Conservation (phyloP, 75 land plant genomes). For the Isoetes taiwanensis region DNA sequence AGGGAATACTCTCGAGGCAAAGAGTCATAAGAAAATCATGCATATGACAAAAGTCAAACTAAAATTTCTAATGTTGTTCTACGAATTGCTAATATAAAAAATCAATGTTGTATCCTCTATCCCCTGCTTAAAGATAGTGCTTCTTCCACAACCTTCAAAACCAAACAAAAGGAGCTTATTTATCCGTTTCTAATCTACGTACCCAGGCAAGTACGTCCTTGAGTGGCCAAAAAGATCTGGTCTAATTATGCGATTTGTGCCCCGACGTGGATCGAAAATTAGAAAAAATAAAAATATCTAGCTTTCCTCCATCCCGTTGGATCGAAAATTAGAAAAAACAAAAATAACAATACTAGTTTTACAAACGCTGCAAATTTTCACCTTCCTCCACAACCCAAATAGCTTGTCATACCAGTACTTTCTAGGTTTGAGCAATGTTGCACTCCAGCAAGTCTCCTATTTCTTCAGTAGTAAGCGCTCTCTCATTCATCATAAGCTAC, state of each 20-base stretch:
- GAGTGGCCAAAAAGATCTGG: not conserved
- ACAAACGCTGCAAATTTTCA: too few relatives aligned
- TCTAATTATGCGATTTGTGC: not conserved
- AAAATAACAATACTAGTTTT: too few relatives aligned
- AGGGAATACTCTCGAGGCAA: too few relatives aligned
- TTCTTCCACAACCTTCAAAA: not conserved
- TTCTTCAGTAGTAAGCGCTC: not conserved
- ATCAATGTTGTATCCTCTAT: too few relatives aligned
- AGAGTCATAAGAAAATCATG: too few relatives aligned
- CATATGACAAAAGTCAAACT: too few relatives aligned
- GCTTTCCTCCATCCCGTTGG: conserved; percentile 5
- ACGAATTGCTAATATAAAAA: too few relatives aligned
- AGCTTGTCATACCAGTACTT: conserved; percentile 3
- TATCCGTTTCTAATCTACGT: not conserved
- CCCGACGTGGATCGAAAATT: not conserved
- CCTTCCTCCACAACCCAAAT: conserved; percentile 4
- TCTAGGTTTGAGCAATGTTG: not conserved
- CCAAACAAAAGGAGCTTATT: conserved; percentile 1
- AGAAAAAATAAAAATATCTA: too few relatives aligned
- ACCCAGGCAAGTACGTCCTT: not conserved
- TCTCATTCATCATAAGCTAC: not conserved
- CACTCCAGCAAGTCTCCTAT: not conserved
- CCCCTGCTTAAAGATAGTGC: conserved; percentile 6
- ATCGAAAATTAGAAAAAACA: not conserved
- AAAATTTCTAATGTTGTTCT: too few relatives aligned